Percentiles rank a stretch among this genome's conserved stretches.
phyloP scores from a whole-genome alignment of 306 rosid genomes.

The Vigna hirtella region DNA sequence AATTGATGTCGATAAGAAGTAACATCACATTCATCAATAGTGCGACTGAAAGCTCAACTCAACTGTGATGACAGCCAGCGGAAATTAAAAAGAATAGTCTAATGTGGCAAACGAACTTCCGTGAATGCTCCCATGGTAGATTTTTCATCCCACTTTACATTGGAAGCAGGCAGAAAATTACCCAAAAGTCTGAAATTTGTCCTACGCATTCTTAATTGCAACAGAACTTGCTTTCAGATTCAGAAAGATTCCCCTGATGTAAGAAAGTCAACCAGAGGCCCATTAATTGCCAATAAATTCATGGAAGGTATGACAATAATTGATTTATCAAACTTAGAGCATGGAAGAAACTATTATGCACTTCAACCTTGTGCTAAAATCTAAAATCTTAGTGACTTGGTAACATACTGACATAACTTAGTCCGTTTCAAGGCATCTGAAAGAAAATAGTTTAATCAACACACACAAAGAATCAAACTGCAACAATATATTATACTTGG shows the following conservation, averaged over 20 bases:
- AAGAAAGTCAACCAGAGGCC: conserved; percentile 37
- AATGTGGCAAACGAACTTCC: conserved; percentile 13
- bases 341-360: conserved; percentile 13
- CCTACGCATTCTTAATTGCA: conserved; percentile 66
- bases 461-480: too few species aligned
- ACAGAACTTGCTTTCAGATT: conserved; percentile 85
- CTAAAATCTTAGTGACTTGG: conserved; percentile 3
- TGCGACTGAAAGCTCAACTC: background rate
- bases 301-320: background rate
- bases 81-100: background rate
- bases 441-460: background rate
- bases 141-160: conserved; percentile 28
- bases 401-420: background rate
- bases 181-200: conserved; percentile 21
- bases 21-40: background rate
- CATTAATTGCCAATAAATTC: conserved; percentile 16
- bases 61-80: conserved; percentile 10
- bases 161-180: background rate
- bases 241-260: conserved; percentile 83
- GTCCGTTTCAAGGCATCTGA: background rate
- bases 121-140: conserved; percentile 22
- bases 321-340: conserved; percentile 7
- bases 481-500: background rate
- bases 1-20: background rate
- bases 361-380: conserved; percentile 27